Conservation (phyloP, 1,139 yeast species). For the Hansenula lynferdii region DNA sequence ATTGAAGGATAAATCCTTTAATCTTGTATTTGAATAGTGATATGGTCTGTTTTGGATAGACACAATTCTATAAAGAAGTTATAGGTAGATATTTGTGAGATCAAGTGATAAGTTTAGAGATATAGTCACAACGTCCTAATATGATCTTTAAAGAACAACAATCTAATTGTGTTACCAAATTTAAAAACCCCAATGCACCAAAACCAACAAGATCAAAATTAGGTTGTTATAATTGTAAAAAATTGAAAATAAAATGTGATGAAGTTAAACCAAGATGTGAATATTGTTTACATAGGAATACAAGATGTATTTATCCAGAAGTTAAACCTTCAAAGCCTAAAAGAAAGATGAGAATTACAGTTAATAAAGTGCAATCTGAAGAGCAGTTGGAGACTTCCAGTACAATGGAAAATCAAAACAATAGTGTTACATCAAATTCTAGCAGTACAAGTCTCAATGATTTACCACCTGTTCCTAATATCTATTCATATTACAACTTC, state of each 20-base stretch:
- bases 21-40: no score
- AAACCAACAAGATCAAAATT: constrained; percentile 30
- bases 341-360: neutral
- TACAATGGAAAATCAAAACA: no score
- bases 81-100: no score
- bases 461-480: neutral
- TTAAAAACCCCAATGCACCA: neutral
- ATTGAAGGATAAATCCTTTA: no score
- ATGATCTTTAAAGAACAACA: no score
- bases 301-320: constrained; percentile 2
- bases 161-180: no score
- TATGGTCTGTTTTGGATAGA: no score
- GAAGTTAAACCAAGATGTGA: constrained; percentile 60
- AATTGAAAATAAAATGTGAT: constrained; percentile 65
- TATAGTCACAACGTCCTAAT: no score
- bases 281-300: constrained; percentile 42
- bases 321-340: neutral
- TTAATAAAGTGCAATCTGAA: no score
- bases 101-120: no score
- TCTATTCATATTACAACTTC: neutral
- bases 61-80: no score
- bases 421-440: neutral
- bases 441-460: neutral
- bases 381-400: no score
- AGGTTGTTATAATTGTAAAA: constrained; percentile 67